A percentile compares a stretch with the other conserved stretches of the same genome.
Evolutionary conservation across 2,329 filamentous ascomycete species (phyloP).

Genomic region (Cordyceps tenuipes): DNA sequence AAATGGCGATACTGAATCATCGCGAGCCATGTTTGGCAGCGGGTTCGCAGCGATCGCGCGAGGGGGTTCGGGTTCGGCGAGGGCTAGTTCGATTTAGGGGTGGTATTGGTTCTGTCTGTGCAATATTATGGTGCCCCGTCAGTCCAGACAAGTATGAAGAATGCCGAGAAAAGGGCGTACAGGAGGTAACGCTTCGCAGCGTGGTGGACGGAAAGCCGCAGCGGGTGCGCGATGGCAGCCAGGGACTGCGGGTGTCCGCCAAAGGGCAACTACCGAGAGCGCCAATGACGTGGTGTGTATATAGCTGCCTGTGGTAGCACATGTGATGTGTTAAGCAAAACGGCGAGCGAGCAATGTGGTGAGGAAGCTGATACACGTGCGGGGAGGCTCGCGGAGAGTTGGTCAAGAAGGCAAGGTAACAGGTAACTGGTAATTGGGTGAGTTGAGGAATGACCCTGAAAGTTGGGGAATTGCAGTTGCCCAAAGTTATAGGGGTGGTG

Average conservation of each 20-base stretch:
- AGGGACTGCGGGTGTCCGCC: background rate
- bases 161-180: background rate
- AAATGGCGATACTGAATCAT: slow-evolving; percentile 20
- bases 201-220: background rate
- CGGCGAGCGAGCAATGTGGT: background rate
- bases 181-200: background rate
- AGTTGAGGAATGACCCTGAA: background rate
- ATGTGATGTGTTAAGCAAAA: background rate
- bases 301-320: background rate
- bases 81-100: background rate
- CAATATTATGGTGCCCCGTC: background rate
- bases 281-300: background rate
- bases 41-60: background rate
- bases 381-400: background rate
- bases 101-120: background rate
- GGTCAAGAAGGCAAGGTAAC: background rate
- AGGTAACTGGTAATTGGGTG: no score
- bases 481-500: background rate
- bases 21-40: slow-evolving; percentile 12
- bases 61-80: background rate
- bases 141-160: background rate
- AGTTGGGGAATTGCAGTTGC: slow-evolving; percentile 1
- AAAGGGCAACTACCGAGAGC: background rate
- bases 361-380: background rate
- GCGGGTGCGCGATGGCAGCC: background rate